A percentile compares a stretch with the other conserved stretches of the same genome.
These are phyloP conservation scores for Petrea volubilis DNA, from an alignment of 257 asterid species.

Conservation along the genomic window DNA sequence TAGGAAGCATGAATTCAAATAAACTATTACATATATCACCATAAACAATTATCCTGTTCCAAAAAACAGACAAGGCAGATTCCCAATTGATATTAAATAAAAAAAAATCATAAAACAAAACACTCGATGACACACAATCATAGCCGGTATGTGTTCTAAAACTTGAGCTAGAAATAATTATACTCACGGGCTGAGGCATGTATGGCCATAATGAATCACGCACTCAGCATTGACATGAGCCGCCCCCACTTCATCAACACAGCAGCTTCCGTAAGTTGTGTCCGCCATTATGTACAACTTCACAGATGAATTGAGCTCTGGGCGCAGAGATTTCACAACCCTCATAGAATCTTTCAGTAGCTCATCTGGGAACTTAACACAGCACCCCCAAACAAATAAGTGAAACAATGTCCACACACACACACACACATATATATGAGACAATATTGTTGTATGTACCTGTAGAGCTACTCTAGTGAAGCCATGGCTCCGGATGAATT, in stretches of 20 bases:
- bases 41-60: background rate
- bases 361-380: conserved; percentile 74
- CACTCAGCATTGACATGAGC: conserved; percentile 79
- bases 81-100: background rate
- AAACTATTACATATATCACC: background rate
- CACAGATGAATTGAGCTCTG: conserved; percentile 39
- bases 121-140: background rate
- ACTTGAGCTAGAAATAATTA: background rate
- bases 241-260: conserved; percentile 97
- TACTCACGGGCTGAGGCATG: conserved; percentile 97
- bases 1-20: background rate
- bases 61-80: background rate
- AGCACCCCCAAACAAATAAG: conserved; percentile 16
- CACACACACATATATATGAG: background rate
- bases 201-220: conserved; percentile 77
- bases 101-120: background rate
- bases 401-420: background rate
- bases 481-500: conserved; percentile 48
- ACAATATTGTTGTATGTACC: conserved; percentile 38
- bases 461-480: conserved; percentile 76
- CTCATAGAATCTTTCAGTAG: conserved; percentile 65
- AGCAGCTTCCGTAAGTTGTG: conserved; percentile 91
- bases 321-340: conserved; percentile 59
- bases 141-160: conserved; percentile 5
- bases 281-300: conserved; percentile 94